Percentiles rank a stretch among this genome's conserved stretches.
phyloP scores from a whole-genome alignment of 257 asterid species.

The Eustoma russellianum region DNA sequence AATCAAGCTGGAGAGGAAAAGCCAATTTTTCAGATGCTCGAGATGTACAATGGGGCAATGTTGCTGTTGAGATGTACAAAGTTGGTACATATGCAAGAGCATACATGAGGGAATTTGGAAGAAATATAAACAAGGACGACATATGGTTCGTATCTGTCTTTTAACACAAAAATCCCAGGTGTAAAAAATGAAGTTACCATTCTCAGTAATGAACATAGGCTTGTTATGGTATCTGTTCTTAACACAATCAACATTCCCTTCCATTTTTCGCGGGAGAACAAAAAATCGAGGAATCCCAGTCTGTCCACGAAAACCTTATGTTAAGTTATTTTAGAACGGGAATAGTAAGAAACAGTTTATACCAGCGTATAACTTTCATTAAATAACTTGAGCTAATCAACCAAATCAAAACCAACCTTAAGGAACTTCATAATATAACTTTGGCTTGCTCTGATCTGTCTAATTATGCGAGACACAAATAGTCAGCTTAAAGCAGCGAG shows the following conservation, averaged over 20 bases:
- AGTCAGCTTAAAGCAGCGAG: too few species aligned
- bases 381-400: too few species aligned
- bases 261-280: constrained; percentile 69
- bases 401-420: too few species aligned
- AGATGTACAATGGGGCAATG: too few species aligned
- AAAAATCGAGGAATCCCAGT: constrained; percentile 42
- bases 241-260: constrained; percentile 33
- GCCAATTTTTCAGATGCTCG: too few species aligned
- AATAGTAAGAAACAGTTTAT: background rate
- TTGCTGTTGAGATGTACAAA: too few species aligned
- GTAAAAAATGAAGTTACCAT: constrained; percentile 29
- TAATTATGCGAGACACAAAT: too few species aligned
- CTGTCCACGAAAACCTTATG: constrained; percentile 18
- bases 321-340: background rate
- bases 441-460: too few species aligned
- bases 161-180: background rate
- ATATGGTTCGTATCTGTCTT: too few species aligned
- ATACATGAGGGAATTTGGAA: background rate
- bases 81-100: background rate
- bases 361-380: too few species aligned
- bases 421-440: too few species aligned
- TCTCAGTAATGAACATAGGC: constrained; percentile 67
- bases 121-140: background rate
- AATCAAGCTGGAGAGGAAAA: too few species aligned
- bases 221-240: constrained; percentile 60